Conservation (phyloP, 2,329 filamentous ascomycete genomes). For the Penicillium expansum region DNA sequence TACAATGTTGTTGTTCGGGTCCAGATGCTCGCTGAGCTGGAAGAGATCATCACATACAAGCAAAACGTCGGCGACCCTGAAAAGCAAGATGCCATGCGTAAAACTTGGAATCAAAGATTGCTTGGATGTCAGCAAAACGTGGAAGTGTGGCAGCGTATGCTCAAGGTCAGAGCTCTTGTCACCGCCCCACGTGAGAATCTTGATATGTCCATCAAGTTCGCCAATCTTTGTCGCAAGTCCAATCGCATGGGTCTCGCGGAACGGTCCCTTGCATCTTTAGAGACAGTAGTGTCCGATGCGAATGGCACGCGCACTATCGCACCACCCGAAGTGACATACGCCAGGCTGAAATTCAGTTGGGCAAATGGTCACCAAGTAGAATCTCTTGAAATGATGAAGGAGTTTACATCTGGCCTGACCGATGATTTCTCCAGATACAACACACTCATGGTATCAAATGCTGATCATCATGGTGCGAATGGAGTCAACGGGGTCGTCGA, state of each 20-base stretch:
- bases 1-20: conserved; percentile 98
- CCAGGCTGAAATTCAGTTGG: conserved; percentile 97
- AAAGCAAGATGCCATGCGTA: conserved; percentile 85
- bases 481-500: conserved; percentile 50
- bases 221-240: conserved; percentile 95
- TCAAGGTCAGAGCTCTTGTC: conserved; percentile 88
- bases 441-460: conserved; percentile 36
- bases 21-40: conserved; percentile 97
- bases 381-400: conserved; percentile 59
- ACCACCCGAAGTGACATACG: conserved; percentile 82
- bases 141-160: conserved; percentile 97
- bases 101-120: conserved; percentile 92
- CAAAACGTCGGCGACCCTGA: conserved; percentile 75
- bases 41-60: conserved; percentile 98
- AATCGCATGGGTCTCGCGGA: conserved; percentile 91
- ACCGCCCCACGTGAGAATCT: conserved; percentile 90
- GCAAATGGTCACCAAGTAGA: conserved; percentile 68
- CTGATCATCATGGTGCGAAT: conserved; percentile 45
- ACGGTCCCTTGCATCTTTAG: conserved; percentile 88
- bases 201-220: conserved; percentile 99
- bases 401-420: conserved; percentile 60
- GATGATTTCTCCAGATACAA: conserved; percentile 56
- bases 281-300: conserved; percentile 61
- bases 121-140: conserved; percentile 96
- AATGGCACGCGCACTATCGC: conserved; percentile 41